phyloP scores from a whole-genome alignment of 2,329 filamentous ascomycete genomes.

The Fusarium abutilonis region DNA sequence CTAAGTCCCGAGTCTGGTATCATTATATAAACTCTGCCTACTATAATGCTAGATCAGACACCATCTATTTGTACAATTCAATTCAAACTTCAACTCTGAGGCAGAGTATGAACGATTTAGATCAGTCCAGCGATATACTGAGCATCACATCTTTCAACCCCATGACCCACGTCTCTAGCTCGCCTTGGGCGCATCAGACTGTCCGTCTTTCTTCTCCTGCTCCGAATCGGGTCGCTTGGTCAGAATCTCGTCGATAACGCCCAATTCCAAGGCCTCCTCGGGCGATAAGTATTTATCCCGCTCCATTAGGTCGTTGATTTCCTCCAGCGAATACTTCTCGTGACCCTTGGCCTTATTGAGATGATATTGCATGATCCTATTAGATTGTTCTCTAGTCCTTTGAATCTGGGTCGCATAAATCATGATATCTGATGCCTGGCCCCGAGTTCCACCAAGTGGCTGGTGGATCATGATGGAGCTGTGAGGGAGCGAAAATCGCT shows the following conservation, averaged over 20 bases:
- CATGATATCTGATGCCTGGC: conserved; percentile 81
- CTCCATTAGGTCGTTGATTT: conserved; percentile 96
- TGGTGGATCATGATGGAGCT: conserved; percentile 98
- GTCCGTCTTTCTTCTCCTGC: conserved; percentile 41
- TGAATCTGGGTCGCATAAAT: conserved; percentile 98
- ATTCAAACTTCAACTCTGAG: background rate
- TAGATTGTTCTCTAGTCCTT: conserved; percentile 83
- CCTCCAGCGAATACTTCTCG: conserved; percentile 80
- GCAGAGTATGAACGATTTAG: background rate
- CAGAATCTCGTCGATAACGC: conserved; percentile 91
- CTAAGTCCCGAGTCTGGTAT: background rate
- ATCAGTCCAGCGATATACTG: too few species aligned
- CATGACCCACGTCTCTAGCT: conserved; percentile 1
- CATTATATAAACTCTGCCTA: background rate
- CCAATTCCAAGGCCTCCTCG: conserved; percentile 86
- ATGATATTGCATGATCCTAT: conserved; percentile 88
- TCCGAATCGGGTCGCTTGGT: conserved; percentile 65
- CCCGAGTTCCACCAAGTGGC: conserved; percentile 77
- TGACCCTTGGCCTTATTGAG: conserved; percentile 79
- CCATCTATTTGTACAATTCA: conserved; percentile 8
- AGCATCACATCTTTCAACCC: background rate
- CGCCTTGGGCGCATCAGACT: conserved; percentile 23
- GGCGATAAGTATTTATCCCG: conserved; percentile 94
- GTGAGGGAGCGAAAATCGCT: conserved; percentile 91
- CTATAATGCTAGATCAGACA: background rate